Percentiles rank a stretch among this genome's conserved stretches.
These are phyloP conservation scores for Phytopythium cucurbitacearum DNA, from an alignment of 352 stramenopile species.

Conservation along the genomic window DNA sequence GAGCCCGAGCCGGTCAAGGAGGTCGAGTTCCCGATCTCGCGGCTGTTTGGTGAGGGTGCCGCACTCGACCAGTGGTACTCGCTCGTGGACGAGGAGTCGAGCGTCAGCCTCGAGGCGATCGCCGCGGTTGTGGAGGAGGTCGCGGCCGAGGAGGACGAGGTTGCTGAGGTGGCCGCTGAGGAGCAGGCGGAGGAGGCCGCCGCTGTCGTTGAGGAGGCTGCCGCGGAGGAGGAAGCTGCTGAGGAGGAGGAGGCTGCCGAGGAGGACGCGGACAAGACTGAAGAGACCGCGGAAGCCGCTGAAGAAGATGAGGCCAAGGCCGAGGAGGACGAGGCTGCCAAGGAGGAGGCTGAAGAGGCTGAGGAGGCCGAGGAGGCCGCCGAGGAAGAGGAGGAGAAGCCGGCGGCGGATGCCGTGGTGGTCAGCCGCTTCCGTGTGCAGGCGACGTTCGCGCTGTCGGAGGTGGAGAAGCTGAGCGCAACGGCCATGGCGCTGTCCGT, in stretches of 20 bases:
- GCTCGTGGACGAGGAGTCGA: constrained; percentile 32
- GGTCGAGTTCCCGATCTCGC: constrained; percentile 72
- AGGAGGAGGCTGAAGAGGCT: constrained; percentile 6
- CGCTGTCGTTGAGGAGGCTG: constrained; percentile 9
- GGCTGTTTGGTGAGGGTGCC: constrained; percentile 51
- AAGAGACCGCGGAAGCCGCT: constrained; percentile 7
- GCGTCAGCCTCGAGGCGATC: constrained; percentile 3
- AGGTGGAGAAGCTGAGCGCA: constrained; percentile 72
- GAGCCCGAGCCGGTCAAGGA: constrained; percentile 65
- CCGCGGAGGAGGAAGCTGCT: constrained; percentile 8
- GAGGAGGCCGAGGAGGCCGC: constrained; percentile 9
- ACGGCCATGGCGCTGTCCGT: constrained; percentile 69
- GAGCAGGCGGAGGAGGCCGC: constrained; percentile 10
- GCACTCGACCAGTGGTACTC: constrained; percentile 69
- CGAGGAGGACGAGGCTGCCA: constrained; percentile 2
- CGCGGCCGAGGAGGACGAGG: constrained; percentile 14
- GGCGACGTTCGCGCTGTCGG: constrained; percentile 63
- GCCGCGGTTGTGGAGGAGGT: constrained; percentile 9
- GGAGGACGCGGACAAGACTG: constrained; percentile 3
- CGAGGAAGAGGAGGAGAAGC: constrained; percentile 19
- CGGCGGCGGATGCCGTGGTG: neutral
- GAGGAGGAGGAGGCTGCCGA: constrained; percentile 10
- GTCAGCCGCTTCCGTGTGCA: constrained; percentile 65
- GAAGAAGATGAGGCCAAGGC: constrained; percentile 12
- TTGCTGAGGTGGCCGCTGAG: neutral